Evolutionary conservation across 805 yeast genomes (phyloP).

Genomic region (Ogataea allantospora): DNA sequence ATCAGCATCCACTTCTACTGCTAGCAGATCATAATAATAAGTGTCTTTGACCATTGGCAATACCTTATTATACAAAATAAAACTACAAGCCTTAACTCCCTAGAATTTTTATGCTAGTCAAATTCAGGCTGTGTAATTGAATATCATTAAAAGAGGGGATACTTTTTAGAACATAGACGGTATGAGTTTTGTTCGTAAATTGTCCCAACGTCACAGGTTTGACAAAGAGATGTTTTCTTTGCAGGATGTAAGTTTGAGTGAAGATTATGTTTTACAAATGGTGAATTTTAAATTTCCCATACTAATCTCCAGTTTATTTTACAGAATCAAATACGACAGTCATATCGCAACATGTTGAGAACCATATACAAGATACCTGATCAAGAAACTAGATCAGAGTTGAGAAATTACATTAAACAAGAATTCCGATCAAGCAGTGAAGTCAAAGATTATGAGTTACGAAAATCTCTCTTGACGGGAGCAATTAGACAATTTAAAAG

Average conservation of each 20-base stretch:
- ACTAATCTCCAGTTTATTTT: slow-evolving; percentile 29
- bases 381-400: slow-evolving; percentile 20
- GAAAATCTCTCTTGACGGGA: slow-evolving; percentile 31
- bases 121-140: not conserved
- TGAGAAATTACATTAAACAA: slow-evolving; percentile 29
- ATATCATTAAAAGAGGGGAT: not conserved
- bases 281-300: not conserved
- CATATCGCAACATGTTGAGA: slow-evolving; percentile 35
- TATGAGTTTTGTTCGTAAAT: not conserved
- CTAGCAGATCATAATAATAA: slow-evolving; percentile 66
- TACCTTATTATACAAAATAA: not conserved
- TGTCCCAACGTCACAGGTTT: not conserved
- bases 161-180: not conserved
- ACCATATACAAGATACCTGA: slow-evolving; percentile 28
- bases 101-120: not conserved
- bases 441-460: slow-evolving; percentile 28
- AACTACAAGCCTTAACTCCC: not conserved
- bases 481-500: slow-evolving; percentile 36
- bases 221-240: not conserved
- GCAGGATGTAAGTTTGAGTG: slow-evolving; percentile 4
- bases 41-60: slow-evolving; percentile 71
- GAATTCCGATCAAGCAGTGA: slow-evolving; percentile 29
- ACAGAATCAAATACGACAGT: slow-evolving; percentile 26
- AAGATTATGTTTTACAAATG: not conserved
- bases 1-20: slow-evolving; percentile 55